A percentile compares a stretch with the other conserved stretches of the same genome.
Evolutionary conservation across 179 eudicot genomes (phyloP).

Genomic region (Corrigiola litoralis): DNA sequence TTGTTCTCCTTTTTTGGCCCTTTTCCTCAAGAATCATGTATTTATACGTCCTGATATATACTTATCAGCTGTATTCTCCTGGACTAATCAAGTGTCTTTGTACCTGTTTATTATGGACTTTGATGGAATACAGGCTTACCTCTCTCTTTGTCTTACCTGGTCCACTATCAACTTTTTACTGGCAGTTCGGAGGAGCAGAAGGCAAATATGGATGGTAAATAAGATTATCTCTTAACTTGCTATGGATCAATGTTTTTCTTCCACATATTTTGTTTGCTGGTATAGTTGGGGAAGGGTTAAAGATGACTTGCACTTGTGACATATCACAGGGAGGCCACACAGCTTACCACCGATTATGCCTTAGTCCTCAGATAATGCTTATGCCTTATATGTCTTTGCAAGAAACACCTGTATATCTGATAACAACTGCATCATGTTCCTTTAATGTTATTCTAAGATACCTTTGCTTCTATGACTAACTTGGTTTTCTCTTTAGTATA

Average conservation of each 20-base stretch:
- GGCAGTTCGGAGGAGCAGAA: constrained; percentile 10
- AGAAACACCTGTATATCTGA: not conserved
- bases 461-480: not conserved
- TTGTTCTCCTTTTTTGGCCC: not conserved
- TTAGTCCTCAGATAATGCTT: not conserved
- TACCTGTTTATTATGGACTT: not conserved
- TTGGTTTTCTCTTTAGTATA: not conserved
- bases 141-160: not conserved
- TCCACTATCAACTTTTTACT: not conserved
- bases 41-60: too few relatives aligned
- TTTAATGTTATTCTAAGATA: not conserved
- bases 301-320: not conserved
- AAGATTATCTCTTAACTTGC: not conserved
- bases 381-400: not conserved
- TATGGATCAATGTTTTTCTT: not conserved
- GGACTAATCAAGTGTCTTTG: not conserved
- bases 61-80: too few relatives aligned
- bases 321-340: too few relatives aligned
- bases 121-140: constrained; percentile 17
- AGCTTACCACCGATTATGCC: not conserved
- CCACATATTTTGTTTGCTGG: not conserved
- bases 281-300: not conserved
- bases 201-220: constrained; percentile 30
- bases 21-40: not conserved
- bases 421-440: not conserved